Base-by-base conservation (phyloP, 192 early-diverging fungal genomes). In the Dispira parvispora region DNA sequence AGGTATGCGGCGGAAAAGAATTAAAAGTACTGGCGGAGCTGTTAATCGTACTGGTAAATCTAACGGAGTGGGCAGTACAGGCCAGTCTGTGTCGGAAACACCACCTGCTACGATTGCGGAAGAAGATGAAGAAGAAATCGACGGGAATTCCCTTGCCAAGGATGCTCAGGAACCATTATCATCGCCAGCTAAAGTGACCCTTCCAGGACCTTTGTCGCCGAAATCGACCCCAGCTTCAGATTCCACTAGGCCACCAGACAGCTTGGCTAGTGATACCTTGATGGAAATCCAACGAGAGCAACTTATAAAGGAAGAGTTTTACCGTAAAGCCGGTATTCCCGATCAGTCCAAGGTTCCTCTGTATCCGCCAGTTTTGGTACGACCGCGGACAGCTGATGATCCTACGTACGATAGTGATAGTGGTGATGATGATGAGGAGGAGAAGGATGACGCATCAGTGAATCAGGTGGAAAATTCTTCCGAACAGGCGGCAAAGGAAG, bases 331-430 rank as follows among this genome's bases (percentile, higher is more conserved):
- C 4, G 38, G 38, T 12, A 43, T 60, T 27, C 57, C 57, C 32
- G 57, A 60, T 43, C 57, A 60, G 57, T 60, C 57, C 14, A 60
- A 28, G 14, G 32, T 60, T 11, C 57, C 57, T 16, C 38, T 60
- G 9, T 60, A 60, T 43, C 57, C 32, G 57, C 57, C 57, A 10
- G 57, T 60, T 3, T 43, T 60, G 32, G 57, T 60, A 16, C 57
- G 57, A 42, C 57, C 32, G 3, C 57, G 53, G 25, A 27, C 53
- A 12, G 23, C 25, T 55, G 32, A 38, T 38, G 32, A 38, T 38
- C 32, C 32, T 38, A 38, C 1, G 6, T 38, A 38, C 6, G 32
- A 38, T 6, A 38, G 32, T 38, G 32, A 38, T 38, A 38, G 32
- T 38, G 6, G 32, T 38, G 32, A 6, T 38, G 32, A 38, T 1